A percentile compares a stretch with the other conserved stretches of the same genome.
Evolutionary conservation across 306 rosid genomes (phyloP).

Genomic region (Heteromeles arbutifolia): DNA sequence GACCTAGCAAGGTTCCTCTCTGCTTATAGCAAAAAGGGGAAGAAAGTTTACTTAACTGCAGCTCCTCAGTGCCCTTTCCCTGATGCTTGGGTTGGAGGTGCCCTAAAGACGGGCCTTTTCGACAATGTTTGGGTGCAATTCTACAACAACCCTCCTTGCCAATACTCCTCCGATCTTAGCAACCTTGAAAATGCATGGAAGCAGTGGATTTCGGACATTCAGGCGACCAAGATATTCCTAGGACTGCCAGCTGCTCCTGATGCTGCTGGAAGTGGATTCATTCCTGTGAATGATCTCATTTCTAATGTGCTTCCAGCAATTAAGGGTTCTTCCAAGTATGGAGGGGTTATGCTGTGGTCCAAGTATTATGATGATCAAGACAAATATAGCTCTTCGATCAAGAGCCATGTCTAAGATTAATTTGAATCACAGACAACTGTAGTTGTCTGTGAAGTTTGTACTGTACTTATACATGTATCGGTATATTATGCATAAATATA

Average conservation of each 20-base stretch:
- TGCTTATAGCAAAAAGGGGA: slow-evolving; percentile 23
- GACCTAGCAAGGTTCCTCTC: slow-evolving; percentile 47
- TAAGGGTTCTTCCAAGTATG: slow-evolving; percentile 45
- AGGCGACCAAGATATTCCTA: slow-evolving; percentile 35
- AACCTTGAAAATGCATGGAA: slow-evolving; percentile 43
- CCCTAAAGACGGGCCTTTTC: slow-evolving; percentile 47
- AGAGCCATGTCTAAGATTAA: slow-evolving; percentile 24
- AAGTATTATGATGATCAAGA: slow-evolving; percentile 54
- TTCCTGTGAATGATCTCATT: slow-evolving; percentile 28
- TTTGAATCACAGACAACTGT: neutral
- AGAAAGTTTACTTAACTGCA: slow-evolving; percentile 46
- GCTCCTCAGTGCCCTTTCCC: slow-evolving; percentile 65
- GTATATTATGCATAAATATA: neutral
- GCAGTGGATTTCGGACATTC: slow-evolving; percentile 42
- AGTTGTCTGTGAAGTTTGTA: neutral
- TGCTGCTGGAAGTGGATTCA: slow-evolving; percentile 55
- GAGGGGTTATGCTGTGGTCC: slow-evolving; percentile 74
- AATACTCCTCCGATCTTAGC: slow-evolving; percentile 29
- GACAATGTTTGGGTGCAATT: slow-evolving; percentile 65
- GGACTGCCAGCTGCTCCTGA: slow-evolving; percentile 50
- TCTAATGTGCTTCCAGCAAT: slow-evolving; percentile 47
- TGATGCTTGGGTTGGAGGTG: slow-evolving; percentile 46
- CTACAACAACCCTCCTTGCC: slow-evolving; percentile 52
- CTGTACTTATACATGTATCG: neutral
- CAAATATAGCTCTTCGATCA: slow-evolving; percentile 52